Evolutionary conservation across 345 rosid species (phyloP).

Genomic region (Zanthoxylum bungeanum): DNA sequence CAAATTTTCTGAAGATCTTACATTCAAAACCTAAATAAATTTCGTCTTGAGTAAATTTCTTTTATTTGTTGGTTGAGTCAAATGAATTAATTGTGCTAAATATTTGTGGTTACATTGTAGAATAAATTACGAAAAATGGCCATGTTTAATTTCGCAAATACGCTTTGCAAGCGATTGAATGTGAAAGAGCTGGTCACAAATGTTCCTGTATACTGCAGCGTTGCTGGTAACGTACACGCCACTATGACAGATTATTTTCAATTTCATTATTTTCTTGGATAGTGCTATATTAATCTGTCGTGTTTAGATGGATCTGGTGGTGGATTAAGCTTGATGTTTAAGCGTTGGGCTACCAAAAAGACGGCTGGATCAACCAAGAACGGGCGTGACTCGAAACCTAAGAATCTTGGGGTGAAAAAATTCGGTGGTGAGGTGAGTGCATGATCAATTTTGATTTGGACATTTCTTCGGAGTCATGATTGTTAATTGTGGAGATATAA

Average conservation of each 20-base stretch:
- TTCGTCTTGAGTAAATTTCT: neutral
- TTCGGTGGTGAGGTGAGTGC: conserved; percentile 82
- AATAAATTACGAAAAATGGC: neutral
- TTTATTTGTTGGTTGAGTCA: neutral
- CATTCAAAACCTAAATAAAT: neutral
- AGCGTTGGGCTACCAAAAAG: conserved; percentile 89
- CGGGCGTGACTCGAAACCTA: conserved; percentile 79
- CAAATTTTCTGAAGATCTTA: neutral
- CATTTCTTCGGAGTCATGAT: neutral
- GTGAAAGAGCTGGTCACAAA: conserved; percentile 43
- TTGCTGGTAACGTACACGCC: conserved; percentile 31
- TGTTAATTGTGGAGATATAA: neutral
- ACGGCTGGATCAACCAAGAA: conserved; percentile 88
- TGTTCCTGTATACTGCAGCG: conserved; percentile 37
- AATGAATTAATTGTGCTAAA: neutral
- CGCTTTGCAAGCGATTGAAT: conserved; percentile 43
- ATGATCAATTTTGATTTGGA: neutral
- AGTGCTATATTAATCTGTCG: neutral
- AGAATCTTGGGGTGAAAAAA: conserved; percentile 91
- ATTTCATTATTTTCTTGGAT: neutral
- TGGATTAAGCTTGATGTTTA: conserved; percentile 63
- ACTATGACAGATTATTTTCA: neutral
- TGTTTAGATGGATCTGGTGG: conserved; percentile 48
- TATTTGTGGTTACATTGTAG: neutral
- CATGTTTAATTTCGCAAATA: conserved; percentile 25